Percentiles rank a stretch among this genome's conserved stretches.
These are phyloP conservation scores for Bryum argenteum DNA, from an alignment of 225 moss, liverwort and hornwort genomes.

Conservation along the genomic window DNA sequence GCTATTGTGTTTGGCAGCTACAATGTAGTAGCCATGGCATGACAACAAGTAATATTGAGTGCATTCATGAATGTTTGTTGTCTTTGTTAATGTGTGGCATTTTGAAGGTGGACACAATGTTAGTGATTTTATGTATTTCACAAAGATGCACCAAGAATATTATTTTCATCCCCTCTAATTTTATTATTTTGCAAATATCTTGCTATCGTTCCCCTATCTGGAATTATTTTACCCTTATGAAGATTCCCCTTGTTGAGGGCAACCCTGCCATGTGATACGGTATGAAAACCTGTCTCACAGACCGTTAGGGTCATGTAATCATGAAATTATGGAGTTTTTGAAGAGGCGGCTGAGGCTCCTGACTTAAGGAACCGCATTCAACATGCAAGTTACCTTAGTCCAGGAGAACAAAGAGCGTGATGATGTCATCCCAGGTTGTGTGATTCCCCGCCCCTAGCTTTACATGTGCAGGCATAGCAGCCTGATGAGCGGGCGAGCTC, in stretches of 20 bases:
- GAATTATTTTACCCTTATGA: too few relatives aligned
- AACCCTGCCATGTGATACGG: neutral
- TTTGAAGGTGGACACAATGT: too few relatives aligned
- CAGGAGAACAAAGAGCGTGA: constrained; percentile 19
- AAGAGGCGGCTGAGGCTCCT: neutral
- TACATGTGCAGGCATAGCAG: constrained; percentile 28
- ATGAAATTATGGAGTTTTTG: neutral
- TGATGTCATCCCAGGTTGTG: constrained; percentile 26
- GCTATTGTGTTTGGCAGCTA: too few relatives aligned
- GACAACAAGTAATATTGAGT: too few relatives aligned
- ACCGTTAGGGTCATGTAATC: neutral
- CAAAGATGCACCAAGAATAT: too few relatives aligned
- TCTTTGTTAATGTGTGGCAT: too few relatives aligned
- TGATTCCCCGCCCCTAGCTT: neutral
- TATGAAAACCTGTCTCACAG: neutral
- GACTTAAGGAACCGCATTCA: neutral
- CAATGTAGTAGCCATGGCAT: too few relatives aligned
- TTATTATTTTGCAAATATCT: too few relatives aligned
- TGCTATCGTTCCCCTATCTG: too few relatives aligned
- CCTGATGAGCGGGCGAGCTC: constrained; percentile 30
- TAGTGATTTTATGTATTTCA: too few relatives aligned
- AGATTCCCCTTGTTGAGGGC: neutral
- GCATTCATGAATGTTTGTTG: too few relatives aligned
- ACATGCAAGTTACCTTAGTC: neutral
- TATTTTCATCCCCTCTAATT: too few relatives aligned